These are phyloP conservation scores for Didymella pinodella DNA, from an alignment of 2,329 filamentous ascomycete species.

Conservation along the genomic window DNA sequence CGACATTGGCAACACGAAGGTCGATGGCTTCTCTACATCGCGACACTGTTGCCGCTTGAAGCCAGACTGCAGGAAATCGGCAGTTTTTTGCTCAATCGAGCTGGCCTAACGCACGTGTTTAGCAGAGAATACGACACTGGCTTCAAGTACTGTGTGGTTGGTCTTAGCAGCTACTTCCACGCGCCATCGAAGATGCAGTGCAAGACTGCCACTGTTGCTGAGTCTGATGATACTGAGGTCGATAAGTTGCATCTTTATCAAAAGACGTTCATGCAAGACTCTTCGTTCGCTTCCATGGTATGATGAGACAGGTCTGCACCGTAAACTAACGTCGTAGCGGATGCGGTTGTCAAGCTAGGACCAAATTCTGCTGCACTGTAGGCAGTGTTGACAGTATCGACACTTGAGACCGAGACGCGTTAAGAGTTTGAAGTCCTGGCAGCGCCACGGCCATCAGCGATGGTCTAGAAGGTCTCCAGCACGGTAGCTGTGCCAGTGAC, in stretches of 20 bases:
- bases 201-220: conserved; percentile 12
- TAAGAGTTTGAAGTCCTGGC: conserved; percentile 33
- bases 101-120: not conserved
- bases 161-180: conserved; percentile 49
- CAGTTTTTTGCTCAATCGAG: not conserved
- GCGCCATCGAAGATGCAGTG: conserved; percentile 55
- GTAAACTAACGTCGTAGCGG: conserved; percentile 62
- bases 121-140: conserved; percentile 32
- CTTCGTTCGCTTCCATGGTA: conserved; percentile 52
- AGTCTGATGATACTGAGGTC: conserved; percentile 52
- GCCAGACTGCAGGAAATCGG: not conserved
- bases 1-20: no score
- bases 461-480: no score
- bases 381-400: conserved; percentile 62
- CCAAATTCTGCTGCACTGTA: conserved; percentile 56
- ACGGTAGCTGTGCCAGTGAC: no score
- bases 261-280: conserved; percentile 63
- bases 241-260: conserved; percentile 62
- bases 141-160: conserved; percentile 45
- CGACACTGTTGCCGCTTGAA: not conserved
- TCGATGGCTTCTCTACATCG: no score
- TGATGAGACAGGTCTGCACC: conserved; percentile 54
- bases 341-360: conserved; percentile 50
- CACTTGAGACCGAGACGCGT: conserved; percentile 38
- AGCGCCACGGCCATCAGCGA: no score